Evolutionary conservation across 2,329 filamentous ascomycete genomes (phyloP), one percentile per base, ranked within the genome.

Genomic region (Xylaria sp.): DNA sequence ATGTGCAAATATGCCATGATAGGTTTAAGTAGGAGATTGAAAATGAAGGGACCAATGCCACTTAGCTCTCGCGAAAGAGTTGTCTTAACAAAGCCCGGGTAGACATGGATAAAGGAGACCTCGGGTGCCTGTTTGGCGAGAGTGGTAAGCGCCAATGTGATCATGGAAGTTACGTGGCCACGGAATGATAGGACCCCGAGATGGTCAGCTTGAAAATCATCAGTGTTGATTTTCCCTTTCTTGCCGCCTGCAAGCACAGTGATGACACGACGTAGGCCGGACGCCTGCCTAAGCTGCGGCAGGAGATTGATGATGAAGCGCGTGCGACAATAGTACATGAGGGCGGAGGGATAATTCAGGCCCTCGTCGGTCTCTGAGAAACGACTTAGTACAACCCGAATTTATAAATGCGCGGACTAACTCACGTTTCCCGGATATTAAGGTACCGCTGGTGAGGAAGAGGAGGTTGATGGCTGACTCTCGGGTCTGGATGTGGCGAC

Each of bases 251-350:
- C 83, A 0, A 86, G 77, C n/a, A 89, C 81, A n/a, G 78, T 83
- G 27, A 89, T 81, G 9, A 88, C 84, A 9, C 87, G 84, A 0
- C 84, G 81, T 27, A 88, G 79, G 5, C 77, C 68, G 0, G 79
- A 71, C 0, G 86, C 81, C n/a, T 72, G 73, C 11, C 79, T 78
- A 1, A 91, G 79, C 0, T 84, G 80, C 0, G 88, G 87, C 9
- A 89, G 82, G 0, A 91, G 81, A 61, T 88, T 87, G 50, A 81
- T 64, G 13, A 85, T 80, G 72, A 89, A 86, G 44, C 86, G 85
- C 68, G 85, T 81, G 22, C 88, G 87, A 4, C 84, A 81, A 76
- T 90, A 89, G 76, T 85, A 86, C 22, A 80, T 79, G 17, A 90
- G 79, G 7, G 83, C 80, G 27, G 83, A 80, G 36, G 83, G 80